Evolutionary conservation across 352 stramenopile genomes (phyloP).

Genomic region (Phytophthora cajani): DNA sequence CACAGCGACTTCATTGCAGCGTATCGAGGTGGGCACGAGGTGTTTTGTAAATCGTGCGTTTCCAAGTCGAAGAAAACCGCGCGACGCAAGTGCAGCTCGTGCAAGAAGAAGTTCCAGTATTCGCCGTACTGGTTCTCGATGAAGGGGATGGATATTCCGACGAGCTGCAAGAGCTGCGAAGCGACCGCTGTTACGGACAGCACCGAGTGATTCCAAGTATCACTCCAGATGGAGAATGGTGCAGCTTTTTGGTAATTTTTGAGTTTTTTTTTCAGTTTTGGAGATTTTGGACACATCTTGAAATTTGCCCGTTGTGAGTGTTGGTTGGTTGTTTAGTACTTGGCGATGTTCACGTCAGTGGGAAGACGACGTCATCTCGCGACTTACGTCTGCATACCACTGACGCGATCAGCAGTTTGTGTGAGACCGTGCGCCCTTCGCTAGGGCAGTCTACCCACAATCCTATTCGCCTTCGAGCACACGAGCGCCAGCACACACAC

Average conservation of each 20-base stretch:
- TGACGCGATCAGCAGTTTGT: conserved; percentile 14
- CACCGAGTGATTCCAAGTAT: background rate
- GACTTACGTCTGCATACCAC: conserved; percentile 3
- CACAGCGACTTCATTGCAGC: conserved; percentile 33
- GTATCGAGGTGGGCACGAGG: conserved; percentile 17
- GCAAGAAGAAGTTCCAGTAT: conserved; percentile 10
- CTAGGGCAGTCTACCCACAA: background rate
- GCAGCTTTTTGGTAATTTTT: background rate
- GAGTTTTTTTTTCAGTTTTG: background rate
- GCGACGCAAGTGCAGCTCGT: conserved; percentile 6
- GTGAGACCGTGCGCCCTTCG: conserved; percentile 6
- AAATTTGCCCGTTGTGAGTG: background rate
- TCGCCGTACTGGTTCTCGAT: conserved; percentile 38
- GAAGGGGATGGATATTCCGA: conserved; percentile 37
- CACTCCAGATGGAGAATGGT: too few relatives aligned
- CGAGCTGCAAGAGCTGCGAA: conserved; percentile 40
- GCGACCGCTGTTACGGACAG: background rate
- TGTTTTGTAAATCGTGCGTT: conserved; percentile 33
- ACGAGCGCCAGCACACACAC: background rate
- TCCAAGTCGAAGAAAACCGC: background rate
- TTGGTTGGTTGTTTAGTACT: background rate
- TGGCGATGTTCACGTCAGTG: conserved; percentile 10
- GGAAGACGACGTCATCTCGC: conserved; percentile 1
- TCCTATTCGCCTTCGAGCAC: background rate
- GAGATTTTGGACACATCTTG: background rate